Percentiles rank a stretch among this genome's conserved stretches.
Conservation (phyloP, 179 eudicot species). For the Beta lomatogona region DNA sequence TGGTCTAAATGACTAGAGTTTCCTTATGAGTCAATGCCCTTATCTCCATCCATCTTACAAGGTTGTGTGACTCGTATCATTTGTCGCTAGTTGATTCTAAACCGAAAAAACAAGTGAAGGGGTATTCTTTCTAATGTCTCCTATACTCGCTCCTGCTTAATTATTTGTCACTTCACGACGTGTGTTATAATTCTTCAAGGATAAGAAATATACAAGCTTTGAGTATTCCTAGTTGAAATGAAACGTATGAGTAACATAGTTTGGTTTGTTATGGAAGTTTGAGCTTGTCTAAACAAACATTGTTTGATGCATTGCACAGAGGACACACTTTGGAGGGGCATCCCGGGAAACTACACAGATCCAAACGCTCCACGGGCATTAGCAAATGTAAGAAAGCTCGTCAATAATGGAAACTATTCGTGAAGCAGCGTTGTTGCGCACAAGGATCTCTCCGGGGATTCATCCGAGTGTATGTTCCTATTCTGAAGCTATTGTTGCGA, state of each 20-base stretch:
- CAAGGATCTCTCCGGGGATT: slow-evolving; percentile 48
- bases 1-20: no score
- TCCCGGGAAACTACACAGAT: slow-evolving; percentile 66
- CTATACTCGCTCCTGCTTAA: no score
- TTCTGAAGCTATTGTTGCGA: background rate
- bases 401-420: slow-evolving; percentile 60
- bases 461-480: slow-evolving; percentile 56
- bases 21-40: no score
- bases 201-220: no score
- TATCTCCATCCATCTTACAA: no score
- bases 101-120: no score
- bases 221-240: background rate
- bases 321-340: slow-evolving; percentile 92
- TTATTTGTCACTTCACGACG: no score
- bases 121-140: no score
- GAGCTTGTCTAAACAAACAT: no score
- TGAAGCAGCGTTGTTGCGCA: slow-evolving; percentile 55
- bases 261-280: background rate
- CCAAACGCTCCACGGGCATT: slow-evolving; percentile 52
- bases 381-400: slow-evolving; percentile 64
- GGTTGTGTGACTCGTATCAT: no score
- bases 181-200: no score
- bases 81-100: no score
- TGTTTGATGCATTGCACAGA: slow-evolving; percentile 37
- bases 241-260: background rate